phyloP scores from a whole-genome alignment of 2,329 filamentous ascomycete genomes.

The Epicoccum nigrum region DNA sequence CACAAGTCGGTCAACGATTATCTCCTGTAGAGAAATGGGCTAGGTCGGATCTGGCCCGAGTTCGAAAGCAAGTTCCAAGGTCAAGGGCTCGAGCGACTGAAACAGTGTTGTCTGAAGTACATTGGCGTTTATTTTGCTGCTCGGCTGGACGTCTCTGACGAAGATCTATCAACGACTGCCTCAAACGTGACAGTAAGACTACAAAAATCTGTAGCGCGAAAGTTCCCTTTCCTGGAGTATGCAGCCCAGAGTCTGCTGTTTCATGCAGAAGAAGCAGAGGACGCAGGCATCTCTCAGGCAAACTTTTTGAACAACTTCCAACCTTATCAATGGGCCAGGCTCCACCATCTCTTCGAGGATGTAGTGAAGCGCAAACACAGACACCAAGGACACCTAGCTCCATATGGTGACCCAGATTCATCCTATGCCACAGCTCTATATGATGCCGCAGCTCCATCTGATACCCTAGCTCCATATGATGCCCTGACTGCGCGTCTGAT shows the following conservation, averaged over 20 bases:
- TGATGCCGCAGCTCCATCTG: too few relatives aligned
- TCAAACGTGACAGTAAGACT: background rate
- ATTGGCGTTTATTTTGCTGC: constrained; percentile 33
- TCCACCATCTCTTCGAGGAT: constrained; percentile 43
- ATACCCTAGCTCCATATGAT: too few relatives aligned
- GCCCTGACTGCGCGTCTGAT: too few relatives aligned
- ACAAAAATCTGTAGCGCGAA: constrained; percentile 5
- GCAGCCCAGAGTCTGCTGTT: constrained; percentile 49
- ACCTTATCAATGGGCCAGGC: constrained; percentile 35
- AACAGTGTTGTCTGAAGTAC: constrained; percentile 51
- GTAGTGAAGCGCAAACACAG: constrained; percentile 24
- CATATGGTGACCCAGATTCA: too few relatives aligned
- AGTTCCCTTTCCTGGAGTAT: constrained; percentile 57
- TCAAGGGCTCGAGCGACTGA: constrained; percentile 51
- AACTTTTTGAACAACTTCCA: constrained; percentile 32
- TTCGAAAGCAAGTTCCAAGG: constrained; percentile 40
- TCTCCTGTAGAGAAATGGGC: constrained; percentile 47
- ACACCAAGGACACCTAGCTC: too few relatives aligned
- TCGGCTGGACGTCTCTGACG: background rate
- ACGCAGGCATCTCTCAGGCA: constrained; percentile 24
- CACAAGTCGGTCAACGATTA: constrained; percentile 47
- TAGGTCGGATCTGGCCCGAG: constrained; percentile 41
- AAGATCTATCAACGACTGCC: background rate
- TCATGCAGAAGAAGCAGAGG: constrained; percentile 51
- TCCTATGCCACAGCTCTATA: too few relatives aligned